Evolutionary conservation across 148 eudicot species (phyloP), one percentile per base, ranked within the genome.

Genomic region (Cornus florida): DNA sequence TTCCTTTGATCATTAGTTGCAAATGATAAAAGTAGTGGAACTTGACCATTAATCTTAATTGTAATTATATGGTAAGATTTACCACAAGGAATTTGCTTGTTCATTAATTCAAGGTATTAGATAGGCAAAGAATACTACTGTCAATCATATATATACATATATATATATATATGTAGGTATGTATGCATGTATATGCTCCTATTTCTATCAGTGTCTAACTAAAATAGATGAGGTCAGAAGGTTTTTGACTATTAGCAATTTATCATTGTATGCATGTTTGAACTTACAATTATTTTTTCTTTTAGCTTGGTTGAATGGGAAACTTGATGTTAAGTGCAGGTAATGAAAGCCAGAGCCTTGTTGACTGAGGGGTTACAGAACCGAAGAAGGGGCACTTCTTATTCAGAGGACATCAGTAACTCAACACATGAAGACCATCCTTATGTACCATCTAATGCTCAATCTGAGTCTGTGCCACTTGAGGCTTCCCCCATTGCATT

Each of bases 301-400:
- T 73, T 28, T 35, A 48, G 11, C 64, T 71, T 50, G 22, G 24
- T 68, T 23, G 38, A 38, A 17, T 67, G 60, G 31, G 20, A 68
- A n/a, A 53, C 74, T 46, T 64, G 50, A 76, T 60, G n/a, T 75
- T 81, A 20, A 13, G 10, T 90, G 83, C 91, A 94, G 99, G 88
- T 92, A 75, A 69, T 91, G 83, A 84, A 83, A 79, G 97, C 99
- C 75, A 91, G 97, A 84, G 91, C 89, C 66, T 87, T 81, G 84
- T 79, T 94, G 84, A 84, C 92, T 20, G 85, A 84, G 46, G 98
- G 90, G 79, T 74, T 86, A 24, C 86, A 89, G 68, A 89, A 71
- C 39, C 90, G 79, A 60, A 73, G 48, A 31, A 74, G 75, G 72
- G 91, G 59, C 23, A 70, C 70, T 79, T 76, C 75, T 23, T 69